phyloP scores from a whole-genome alignment of 331 rosid species.

The Phaseolus coccineus region DNA sequence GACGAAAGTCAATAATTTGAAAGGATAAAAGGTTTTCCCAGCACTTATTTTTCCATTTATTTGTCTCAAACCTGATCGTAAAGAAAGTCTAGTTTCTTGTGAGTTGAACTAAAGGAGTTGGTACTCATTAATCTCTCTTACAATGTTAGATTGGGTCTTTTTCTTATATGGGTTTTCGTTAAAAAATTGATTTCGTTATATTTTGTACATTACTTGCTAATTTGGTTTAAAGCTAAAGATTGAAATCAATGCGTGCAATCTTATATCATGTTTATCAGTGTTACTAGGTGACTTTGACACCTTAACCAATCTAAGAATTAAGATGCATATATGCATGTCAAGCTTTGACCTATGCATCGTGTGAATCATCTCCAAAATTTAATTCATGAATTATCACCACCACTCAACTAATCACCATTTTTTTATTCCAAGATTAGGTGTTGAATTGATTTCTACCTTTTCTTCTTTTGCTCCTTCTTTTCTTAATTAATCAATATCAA shows the following conservation, averaged over 20 bases:
- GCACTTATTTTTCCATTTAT: background rate
- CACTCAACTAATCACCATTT: background rate
- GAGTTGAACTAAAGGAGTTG: background rate
- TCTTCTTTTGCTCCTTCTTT: background rate
- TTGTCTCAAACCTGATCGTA: background rate
- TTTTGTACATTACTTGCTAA: background rate
- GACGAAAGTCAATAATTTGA: background rate
- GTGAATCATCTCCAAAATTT: conserved; percentile 31
- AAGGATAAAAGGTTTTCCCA: background rate
- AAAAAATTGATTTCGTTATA: background rate
- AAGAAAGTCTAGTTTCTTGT: background rate
- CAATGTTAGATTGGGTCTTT: background rate
- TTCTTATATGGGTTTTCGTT: background rate
- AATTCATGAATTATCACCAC: conserved; percentile 9
- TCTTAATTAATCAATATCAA: background rate
- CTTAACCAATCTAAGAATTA: conserved; percentile 8
- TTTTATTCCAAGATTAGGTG: conserved; percentile 30
- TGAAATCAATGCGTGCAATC: background rate
- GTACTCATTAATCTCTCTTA: background rate
- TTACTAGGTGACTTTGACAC: conserved; percentile 44
- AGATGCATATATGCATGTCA: background rate
- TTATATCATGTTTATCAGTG: background rate
- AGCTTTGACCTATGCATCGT: conserved; percentile 36
- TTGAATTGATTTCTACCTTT: background rate
- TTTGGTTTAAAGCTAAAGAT: background rate